Percentiles rank a stretch among this genome's conserved stretches.
Conservation (phyloP, 1,139 yeast species). For the Candida glucosophila region DNA sequence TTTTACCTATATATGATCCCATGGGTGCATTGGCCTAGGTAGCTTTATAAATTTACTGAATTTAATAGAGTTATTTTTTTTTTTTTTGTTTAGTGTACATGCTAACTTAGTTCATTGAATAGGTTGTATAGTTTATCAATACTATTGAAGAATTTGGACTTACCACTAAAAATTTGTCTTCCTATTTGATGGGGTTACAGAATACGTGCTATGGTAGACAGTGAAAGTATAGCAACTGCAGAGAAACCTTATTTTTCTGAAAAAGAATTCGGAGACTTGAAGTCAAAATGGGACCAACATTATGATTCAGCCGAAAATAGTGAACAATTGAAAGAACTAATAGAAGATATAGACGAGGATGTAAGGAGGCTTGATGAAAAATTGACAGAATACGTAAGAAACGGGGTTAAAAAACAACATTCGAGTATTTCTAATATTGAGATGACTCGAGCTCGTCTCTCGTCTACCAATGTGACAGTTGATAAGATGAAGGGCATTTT, state of each 20-base stretch:
- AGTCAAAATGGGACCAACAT: constrained; percentile 1
- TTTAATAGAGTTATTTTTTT: too few relatives aligned
- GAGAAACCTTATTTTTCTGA: neutral
- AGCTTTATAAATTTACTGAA: too few relatives aligned
- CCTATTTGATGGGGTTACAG: too few relatives aligned
- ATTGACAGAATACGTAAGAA: constrained; percentile 16
- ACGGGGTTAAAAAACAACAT: constrained; percentile 24
- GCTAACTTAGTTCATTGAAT: too few relatives aligned
- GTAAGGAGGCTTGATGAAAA: constrained; percentile 13
- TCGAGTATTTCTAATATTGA: constrained; percentile 30
- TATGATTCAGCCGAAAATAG: constrained; percentile 4
- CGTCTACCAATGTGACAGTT: constrained; percentile 29
- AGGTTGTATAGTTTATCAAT: too few relatives aligned
- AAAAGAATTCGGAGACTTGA: constrained; percentile 1
- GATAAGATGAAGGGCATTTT: constrained; percentile 43
- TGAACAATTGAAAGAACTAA: constrained; percentile 9
- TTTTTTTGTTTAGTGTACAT: too few relatives aligned
- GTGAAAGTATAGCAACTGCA: too few relatives aligned
- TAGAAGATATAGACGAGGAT: constrained; percentile 8
- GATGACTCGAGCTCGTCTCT: constrained; percentile 27
- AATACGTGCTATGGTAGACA: too few relatives aligned
- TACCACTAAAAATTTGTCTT: too few relatives aligned
- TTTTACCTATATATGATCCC: constrained; percentile 76
- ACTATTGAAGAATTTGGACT: too few relatives aligned
- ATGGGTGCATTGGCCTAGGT: constrained; percentile 70